These are phyloP conservation scores for Periconia sp. DNA, from an alignment of 2,329 filamentous ascomycete species.

Conservation along the genomic window DNA sequence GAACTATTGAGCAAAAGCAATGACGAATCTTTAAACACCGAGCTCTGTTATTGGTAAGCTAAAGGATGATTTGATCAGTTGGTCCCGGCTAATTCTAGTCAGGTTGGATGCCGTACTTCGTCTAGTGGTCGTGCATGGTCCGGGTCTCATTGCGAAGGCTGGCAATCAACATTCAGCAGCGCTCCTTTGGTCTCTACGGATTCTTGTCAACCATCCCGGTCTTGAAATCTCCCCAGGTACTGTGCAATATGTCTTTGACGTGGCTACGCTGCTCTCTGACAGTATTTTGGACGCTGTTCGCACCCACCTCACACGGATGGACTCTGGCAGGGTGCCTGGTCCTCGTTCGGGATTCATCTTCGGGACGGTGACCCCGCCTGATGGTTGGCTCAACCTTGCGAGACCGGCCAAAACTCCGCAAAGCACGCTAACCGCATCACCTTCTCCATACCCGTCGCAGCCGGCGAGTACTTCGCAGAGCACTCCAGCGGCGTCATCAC, in stretches of 20 bases:
- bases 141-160: conserved; percentile 28
- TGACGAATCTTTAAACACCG: conserved; percentile 8
- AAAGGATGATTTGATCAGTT: too few relatives aligned
- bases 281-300: conserved; percentile 48
- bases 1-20: conserved; percentile 27
- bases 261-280: conserved; percentile 51
- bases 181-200: conserved; percentile 43
- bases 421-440: conserved; percentile 14
- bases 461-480: too few relatives aligned
- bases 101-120: conserved; percentile 48
- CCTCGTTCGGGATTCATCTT: conserved; percentile 49
- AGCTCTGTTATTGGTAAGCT: conserved; percentile 33
- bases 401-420: conserved; percentile 30
- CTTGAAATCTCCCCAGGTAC: conserved; percentile 43
- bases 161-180: conserved; percentile 36
- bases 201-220: conserved; percentile 45
- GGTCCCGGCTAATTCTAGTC: conserved; percentile 14
- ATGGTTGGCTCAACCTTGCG: conserved; percentile 52
- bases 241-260: conserved; percentile 52
- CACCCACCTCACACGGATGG: conserved; percentile 35
- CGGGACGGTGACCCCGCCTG: conserved; percentile 38
- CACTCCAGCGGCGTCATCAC: too few relatives aligned
- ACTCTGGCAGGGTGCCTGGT: conserved; percentile 25
- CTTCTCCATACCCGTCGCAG: conserved; percentile 25
- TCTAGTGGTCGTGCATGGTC: conserved; percentile 46